Base-by-base conservation (phyloP, 75 land plant species). In the Gnetum montanum region DNA sequence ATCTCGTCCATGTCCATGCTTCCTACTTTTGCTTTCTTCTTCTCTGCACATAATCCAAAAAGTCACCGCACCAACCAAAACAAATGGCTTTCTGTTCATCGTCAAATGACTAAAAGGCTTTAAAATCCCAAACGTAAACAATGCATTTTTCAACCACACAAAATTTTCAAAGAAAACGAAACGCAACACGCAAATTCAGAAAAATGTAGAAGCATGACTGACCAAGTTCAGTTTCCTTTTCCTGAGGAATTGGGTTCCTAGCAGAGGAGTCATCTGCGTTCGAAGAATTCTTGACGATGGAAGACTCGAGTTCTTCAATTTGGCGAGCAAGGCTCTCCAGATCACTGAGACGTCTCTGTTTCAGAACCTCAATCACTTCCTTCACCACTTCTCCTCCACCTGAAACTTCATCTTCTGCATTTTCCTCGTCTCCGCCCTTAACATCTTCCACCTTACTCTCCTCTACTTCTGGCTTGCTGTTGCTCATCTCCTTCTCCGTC, bases 231-330 rank as follows among this genome's bases (percentile, higher is more conserved):
- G 10, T 35, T 35, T 35, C 37, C 10, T 10, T 35, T 6, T 6
- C 5, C 5, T 10, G 5, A 35, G 10, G 37, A 6, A 10, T 35
- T 35, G 43, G 43, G 4, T 40, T 4, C 43, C 2, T 12, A 2
- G 15, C 15, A 2, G 15, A 13, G n/a, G n/a, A n/a, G n/a, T n/a
- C n/a, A 0, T 40, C 43, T 40, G 13, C 4, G 43, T 16, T 13
- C 2, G 46, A 18, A 26, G 30, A 7, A n/a, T 57, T 57, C 23
- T 57, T 28, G 28, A 49, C 33, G 31, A 76, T 70, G 52, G 74
- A 62, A 15, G 80, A 81, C 55, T 85, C 81, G 0, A 84, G 72
- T 30, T 73, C 84, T 57, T 77, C 63, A 41, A 74, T 73, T 49
- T 85, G 84, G 53, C 69, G 54, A 26, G 76, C 77, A 52, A 77